Conservation (phyloP, 345 rosid genomes). For the Gossypium australe region DNA sequence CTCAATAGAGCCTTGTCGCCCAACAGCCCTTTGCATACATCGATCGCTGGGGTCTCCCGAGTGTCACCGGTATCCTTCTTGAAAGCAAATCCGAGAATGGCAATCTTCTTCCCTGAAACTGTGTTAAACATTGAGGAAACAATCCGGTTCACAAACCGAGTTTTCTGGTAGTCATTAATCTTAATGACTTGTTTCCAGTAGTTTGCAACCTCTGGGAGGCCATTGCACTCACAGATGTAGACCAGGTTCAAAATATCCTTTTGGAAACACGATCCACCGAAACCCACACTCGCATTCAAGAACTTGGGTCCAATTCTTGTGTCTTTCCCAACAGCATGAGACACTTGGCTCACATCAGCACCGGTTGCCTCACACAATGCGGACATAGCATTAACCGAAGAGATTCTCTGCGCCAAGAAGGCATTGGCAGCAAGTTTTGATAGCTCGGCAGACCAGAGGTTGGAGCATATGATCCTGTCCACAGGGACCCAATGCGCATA, state of each 20-base stretch:
- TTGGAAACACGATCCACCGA: slow-evolving; percentile 74
- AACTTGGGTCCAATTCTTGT: slow-evolving; percentile 67
- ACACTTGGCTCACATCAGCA: slow-evolving; percentile 60
- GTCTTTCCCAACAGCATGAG: slow-evolving; percentile 59
- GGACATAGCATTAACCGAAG: slow-evolving; percentile 74
- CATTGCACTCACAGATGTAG: slow-evolving; percentile 67
- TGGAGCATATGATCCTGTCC: slow-evolving; percentile 57
- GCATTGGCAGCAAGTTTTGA: slow-evolving; percentile 82
- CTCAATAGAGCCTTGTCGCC: slow-evolving; percentile 56
- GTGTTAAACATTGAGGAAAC: slow-evolving; percentile 69
- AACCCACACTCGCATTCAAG: slow-evolving; percentile 70
- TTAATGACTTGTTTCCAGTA: slow-evolving; percentile 77
- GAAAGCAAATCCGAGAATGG: slow-evolving; percentile 64
- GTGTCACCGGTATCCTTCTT: slow-evolving; percentile 79
- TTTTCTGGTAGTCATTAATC: slow-evolving; percentile 70
- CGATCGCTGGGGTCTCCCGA: slow-evolving; percentile 71
- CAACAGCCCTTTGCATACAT: slow-evolving; percentile 61
- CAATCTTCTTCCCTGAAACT: slow-evolving; percentile 56
- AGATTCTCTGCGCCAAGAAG: slow-evolving; percentile 62
- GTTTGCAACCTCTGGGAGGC: slow-evolving; percentile 63
- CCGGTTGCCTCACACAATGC: slow-evolving; percentile 74
- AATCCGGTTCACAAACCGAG: slow-evolving; percentile 55
- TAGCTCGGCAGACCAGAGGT: slow-evolving; percentile 75
- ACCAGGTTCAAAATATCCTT: slow-evolving; percentile 65
- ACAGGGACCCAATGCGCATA: slow-evolving; percentile 72